Evolutionary conservation across 139 green algal genomes (phyloP), one percentile per base, ranked within the genome.

Genomic region (Prasinococcaceae sp.): DNA sequence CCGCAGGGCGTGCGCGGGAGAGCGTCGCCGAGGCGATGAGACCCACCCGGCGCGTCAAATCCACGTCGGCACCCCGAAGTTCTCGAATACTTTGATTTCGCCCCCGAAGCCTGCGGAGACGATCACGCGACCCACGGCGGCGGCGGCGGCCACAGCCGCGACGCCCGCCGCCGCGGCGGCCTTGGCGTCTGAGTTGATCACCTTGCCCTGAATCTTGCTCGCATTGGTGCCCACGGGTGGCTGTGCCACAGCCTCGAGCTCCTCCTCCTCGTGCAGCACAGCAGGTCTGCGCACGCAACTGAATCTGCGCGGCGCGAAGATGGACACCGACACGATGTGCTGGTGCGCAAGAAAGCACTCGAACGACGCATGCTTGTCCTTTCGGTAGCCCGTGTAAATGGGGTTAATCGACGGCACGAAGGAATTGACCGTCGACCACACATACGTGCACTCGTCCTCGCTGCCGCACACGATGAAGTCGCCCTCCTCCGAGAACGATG

Each of bases 331-430:
- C 2, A 77, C 68, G 17, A 79, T 68, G 55, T 83, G 68, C 20
- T 71, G 48, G 35, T 75, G 59, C 20, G 71, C 73, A 26, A 66
- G 53, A 49, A 85, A 85, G 42, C 40, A 68, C 57, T 85, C 78
- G 32, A 74, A 85, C 4, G 60, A 69, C 0, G 24, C 28, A 23
- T 69, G 72, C 61, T 82, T 82, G 26, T 84, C 75, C 60, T 72
- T 62, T 14, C 47, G 30, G 39, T 58, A 62, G 6, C 54, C 50
- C 16, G 51, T 62, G 46, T 63, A 62, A 8, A 62, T 25, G 24
- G 56, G 50, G 32, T 61, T 67, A 14, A 71, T 63, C n/a, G 42
- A 50, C 30, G 66, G 53, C 29, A 68, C 29, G 44, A 61, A 60
- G 19, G 67, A 48, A 25, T 65, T 65, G 14, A 50, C 40, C 20